A percentile compares a stretch with the other conserved stretches of the same genome.
These are phyloP conservation scores for Candida hispaniensis DNA, from an alignment of 805 yeast genomes.

Conservation along the genomic window DNA sequence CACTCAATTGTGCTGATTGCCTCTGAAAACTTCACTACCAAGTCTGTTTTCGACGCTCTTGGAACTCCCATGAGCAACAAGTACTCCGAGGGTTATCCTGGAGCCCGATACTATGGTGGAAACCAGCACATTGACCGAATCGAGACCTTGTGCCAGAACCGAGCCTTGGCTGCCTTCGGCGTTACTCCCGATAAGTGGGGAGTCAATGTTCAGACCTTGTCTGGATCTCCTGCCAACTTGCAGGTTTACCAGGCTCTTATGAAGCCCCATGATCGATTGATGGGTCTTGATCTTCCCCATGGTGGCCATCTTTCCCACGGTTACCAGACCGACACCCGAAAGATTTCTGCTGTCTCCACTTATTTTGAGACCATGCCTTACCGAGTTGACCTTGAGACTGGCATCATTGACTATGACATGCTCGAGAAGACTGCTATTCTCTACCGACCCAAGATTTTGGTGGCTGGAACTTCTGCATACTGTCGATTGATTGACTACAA, in stretches of 20 bases:
- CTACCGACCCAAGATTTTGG: constrained; percentile 91
- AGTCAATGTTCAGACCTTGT: constrained; percentile 90
- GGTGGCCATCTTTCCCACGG: constrained; percentile 99
- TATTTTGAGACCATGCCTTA: constrained; percentile 98
- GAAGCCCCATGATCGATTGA: constrained; percentile 91
- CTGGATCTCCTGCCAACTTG: constrained; percentile 97
- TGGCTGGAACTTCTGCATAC: constrained; percentile 98
- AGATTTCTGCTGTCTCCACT: constrained; percentile 90
- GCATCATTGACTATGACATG: constrained; percentile 91
- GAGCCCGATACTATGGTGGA: constrained; percentile 98
- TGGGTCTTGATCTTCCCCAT: constrained; percentile 97
- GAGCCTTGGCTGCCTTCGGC: constrained; percentile 86
- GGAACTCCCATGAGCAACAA: constrained; percentile 98
- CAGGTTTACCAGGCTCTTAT: constrained; percentile 92
- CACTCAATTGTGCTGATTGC: constrained; percentile 92
- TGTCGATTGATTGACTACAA: constrained; percentile 93
- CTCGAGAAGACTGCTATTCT: constrained; percentile 82
- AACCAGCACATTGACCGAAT: constrained; percentile 93
- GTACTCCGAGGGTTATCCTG: constrained; percentile 98
- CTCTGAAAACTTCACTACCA: constrained; percentile 93
- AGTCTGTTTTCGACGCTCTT: constrained; percentile 89
- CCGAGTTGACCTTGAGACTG: constrained; percentile 85
- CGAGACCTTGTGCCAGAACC: constrained; percentile 82
- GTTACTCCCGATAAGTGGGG: constrained; percentile 86
- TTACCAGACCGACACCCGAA: constrained; percentile 86